Conservation (phyloP, 495 filamentous ascomycete genomes). For the Acidiella bohemica region DNA sequence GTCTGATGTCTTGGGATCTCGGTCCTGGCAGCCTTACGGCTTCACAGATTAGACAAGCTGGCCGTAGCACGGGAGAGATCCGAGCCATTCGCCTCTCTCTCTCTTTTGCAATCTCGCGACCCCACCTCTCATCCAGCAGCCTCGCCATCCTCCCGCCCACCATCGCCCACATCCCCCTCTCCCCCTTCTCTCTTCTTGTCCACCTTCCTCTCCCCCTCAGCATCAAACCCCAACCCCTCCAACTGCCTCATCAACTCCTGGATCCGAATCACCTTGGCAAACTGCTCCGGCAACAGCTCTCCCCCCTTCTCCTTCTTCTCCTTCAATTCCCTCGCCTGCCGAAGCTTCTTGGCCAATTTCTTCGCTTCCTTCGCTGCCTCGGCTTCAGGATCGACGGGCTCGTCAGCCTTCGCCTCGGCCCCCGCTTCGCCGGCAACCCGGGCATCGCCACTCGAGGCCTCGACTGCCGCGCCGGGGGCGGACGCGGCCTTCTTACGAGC, state of each 20-base stretch:
- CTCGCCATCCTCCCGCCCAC: too few species aligned
- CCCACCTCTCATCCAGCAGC: too few species aligned
- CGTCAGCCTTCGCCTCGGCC: constrained; percentile 15
- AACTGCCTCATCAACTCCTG: constrained; percentile 84
- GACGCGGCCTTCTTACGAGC: constrained; percentile 74
- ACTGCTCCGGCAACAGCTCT: constrained; percentile 76
- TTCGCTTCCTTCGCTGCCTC: constrained; percentile 88
- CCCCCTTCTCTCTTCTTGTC: neutral
- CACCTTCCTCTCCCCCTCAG: constrained; percentile 40
- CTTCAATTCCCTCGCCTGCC: constrained; percentile 79
- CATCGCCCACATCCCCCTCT: too few species aligned
- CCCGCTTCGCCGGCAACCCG: constrained; percentile 19
- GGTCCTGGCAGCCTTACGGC: too few species aligned
- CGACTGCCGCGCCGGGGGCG: constrained; percentile 30
- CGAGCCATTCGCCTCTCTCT: too few species aligned
- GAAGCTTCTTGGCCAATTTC: constrained; percentile 89
- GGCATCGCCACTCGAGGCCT: constrained; percentile 24
- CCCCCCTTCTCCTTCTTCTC: constrained; percentile 83
- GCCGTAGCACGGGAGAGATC: too few species aligned
- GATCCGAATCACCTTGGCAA: constrained; percentile 95
- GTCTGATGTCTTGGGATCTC: too few species aligned
- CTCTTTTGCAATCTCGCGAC: too few species aligned
- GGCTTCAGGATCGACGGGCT: constrained; percentile 49
- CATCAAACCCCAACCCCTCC: constrained; percentile 72
- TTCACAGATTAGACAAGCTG: too few species aligned